A percentile compares a stretch with the other conserved stretches of the same genome.
Conservation (phyloP, 768 basidiomycete species). For the Pisolithus sp. region DNA sequence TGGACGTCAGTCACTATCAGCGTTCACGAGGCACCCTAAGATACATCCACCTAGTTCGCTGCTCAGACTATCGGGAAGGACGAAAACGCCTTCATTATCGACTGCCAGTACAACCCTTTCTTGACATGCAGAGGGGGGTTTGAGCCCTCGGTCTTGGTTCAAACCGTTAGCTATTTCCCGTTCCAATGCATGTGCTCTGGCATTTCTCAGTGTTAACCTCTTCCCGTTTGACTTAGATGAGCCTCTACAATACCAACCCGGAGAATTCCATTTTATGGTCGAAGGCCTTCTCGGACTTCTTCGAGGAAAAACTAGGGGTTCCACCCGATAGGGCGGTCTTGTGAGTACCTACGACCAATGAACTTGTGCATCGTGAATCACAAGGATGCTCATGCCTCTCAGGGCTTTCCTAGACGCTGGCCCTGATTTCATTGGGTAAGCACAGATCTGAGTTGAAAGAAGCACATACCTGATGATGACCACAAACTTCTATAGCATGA, state of each 20-base stretch:
- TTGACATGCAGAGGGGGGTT: conserved; percentile 57
- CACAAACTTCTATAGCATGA: conserved; percentile 2
- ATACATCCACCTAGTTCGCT: conserved; percentile 34
- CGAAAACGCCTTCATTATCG: conserved; percentile 46
- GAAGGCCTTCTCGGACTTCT: conserved; percentile 46
- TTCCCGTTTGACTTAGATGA: conserved; percentile 35
- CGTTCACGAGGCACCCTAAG: not conserved
- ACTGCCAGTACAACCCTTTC: conserved; percentile 50
- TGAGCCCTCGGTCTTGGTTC: conserved; percentile 58
- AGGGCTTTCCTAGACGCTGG: conserved; percentile 25
- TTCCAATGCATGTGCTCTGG: not conserved
- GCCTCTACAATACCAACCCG: conserved; percentile 49
- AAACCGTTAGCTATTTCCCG: conserved; percentile 40
- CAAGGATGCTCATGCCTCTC: not conserved
- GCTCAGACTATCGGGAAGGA: conserved; percentile 52
- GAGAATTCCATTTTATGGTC: conserved; percentile 46
- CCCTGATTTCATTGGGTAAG: conserved; percentile 20
- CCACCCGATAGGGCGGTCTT: conserved; percentile 55
- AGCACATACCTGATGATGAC: not conserved
- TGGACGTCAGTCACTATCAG: not conserved
- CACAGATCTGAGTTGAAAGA: not conserved
- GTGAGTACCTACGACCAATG: conserved; percentile 25
- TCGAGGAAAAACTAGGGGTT: conserved; percentile 47
- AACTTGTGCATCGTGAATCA: not conserved
- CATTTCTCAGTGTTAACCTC: not conserved